A percentile compares a stretch with the other conserved stretches of the same genome.
phyloP scores from a whole-genome alignment of 306 rosid species.

The Lathyrus sativus region DNA sequence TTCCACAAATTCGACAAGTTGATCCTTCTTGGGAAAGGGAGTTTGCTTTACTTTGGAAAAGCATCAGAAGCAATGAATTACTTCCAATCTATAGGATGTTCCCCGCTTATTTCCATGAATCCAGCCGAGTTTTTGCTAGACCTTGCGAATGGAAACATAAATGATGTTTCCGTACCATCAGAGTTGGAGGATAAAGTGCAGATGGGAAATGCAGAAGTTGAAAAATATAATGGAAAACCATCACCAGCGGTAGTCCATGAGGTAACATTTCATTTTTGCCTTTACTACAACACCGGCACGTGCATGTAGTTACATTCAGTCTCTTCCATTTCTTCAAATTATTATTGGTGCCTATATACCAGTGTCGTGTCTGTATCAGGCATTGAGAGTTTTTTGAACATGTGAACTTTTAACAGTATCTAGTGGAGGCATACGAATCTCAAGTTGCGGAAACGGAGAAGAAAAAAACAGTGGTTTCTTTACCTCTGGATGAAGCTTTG shows the following conservation, averaged over 20 bases:
- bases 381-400: neutral
- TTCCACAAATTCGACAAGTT: constrained; percentile 95
- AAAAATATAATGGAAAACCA: constrained; percentile 66
- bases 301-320: neutral
- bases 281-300: neutral
- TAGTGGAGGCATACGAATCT: constrained; percentile 86
- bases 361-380: neutral
- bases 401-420: constrained; percentile 56
- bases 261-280: constrained; percentile 45
- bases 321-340: neutral
- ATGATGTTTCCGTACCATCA: constrained; percentile 87
- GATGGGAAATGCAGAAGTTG: constrained; percentile 58
- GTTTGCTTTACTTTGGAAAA: constrained; percentile 91
- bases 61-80: constrained; percentile 80
- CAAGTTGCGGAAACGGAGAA: constrained; percentile 76
- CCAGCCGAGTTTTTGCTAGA: constrained; percentile 96
- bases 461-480: constrained; percentile 62
- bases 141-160: constrained; percentile 89
- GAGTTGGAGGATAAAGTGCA: constrained; percentile 88
- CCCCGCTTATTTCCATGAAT: constrained; percentile 92
- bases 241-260: constrained; percentile 84
- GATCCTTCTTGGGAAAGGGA: constrained; percentile 95
- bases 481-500: constrained; percentile 64
- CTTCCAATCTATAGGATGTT: constrained; percentile 84
- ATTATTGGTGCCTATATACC: neutral